Conservation (phyloP, 1,284 basidiomycete genomes). For the Cerioporus squamosus region DNA sequence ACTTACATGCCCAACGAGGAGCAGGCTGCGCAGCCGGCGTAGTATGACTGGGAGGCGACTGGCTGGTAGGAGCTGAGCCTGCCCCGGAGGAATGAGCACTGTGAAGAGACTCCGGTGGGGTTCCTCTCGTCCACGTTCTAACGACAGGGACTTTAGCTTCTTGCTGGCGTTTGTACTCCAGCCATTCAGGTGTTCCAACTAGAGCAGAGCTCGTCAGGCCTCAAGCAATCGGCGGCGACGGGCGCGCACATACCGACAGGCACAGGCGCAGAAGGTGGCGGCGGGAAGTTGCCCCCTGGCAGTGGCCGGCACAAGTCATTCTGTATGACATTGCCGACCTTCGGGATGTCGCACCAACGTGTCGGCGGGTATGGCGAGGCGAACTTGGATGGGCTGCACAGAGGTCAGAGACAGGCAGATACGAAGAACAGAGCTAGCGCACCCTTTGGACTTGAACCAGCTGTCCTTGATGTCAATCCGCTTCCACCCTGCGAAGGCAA, state of each 20-base stretch:
- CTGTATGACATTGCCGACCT: constrained; percentile 54
- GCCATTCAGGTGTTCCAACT: constrained; percentile 22
- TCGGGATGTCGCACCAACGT: constrained; percentile 54
- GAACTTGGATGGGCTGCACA: constrained; percentile 38
- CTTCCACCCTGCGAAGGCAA: constrained; percentile 60
- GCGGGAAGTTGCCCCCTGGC: constrained; percentile 36
- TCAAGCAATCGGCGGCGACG: background rate
- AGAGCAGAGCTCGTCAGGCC: background rate
- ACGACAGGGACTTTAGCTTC: background rate
- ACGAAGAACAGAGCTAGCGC: too few species aligned
- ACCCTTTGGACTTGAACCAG: constrained; percentile 51
- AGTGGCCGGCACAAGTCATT: constrained; percentile 64
- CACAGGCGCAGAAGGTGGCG: constrained; percentile 8
- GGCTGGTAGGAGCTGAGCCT: background rate
- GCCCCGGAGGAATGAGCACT: too few species aligned
- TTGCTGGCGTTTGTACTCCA: constrained; percentile 9
- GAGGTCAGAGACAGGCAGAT: background rate
- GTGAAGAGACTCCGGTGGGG: background rate
- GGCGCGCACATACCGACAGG: constrained; percentile 6
- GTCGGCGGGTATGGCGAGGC: constrained; percentile 58
- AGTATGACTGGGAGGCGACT: too few species aligned
- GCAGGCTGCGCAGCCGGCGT: too few species aligned
- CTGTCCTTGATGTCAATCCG: constrained; percentile 51
- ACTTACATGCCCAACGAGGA: too few species aligned
- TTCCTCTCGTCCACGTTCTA: constrained; percentile 5